Base-by-base conservation (phyloP, 345 rosid genomes). In the Cardamine occulta region DNA sequence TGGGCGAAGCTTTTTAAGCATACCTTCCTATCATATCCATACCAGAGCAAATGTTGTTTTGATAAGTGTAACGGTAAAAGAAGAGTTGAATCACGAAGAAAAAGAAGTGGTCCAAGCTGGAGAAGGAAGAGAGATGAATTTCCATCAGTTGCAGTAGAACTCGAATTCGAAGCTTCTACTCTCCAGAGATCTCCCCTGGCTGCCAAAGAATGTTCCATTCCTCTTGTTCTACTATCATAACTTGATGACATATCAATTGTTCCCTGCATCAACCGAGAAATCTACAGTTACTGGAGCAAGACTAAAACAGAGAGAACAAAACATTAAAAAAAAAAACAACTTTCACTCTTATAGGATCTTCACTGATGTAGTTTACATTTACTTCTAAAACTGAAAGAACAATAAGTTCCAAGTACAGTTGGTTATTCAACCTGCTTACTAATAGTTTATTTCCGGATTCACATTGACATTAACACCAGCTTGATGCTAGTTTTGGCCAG, bases 131-230 rank as follows among this genome's bases (percentile, higher is more conserved):
- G 91, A 67, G 99, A 90, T 24, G 91, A 86, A 85, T 75, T 87
- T 31, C 85, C 91, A 81, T 80, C 86, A 40, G 90, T 85, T 28
- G 93, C 81, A 21, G 87, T 80, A 44, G 93, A 88, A 62, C 86
- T 84, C 28, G 85, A 86, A 74, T 83, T 81, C 15, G 97, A 88
- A 56, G 93, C 96, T 83, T 92, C 97, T 35, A 90, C 81, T 80
- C 97, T 89, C 99, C 99, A 95, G 42, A 92, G 88, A 51, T 92
- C 97, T 80, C 97, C 97, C 84, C 97, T 84, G 14, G 97, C 99
- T 83, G 86, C 90, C 75, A 95, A 72, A 51, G 91, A 85, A 76
- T 89, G 88, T 63, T 90, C 97, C 66, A 92, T 72, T 70, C 80
- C 93, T 64, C 58, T 83, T 18, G 90, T 92, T 75, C 88, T 83